A percentile compares a stretch with the other conserved stretches of the same genome.
Evolutionary conservation across 345 rosid species (phyloP).

Genomic region (Leavenworthia alabamica): DNA sequence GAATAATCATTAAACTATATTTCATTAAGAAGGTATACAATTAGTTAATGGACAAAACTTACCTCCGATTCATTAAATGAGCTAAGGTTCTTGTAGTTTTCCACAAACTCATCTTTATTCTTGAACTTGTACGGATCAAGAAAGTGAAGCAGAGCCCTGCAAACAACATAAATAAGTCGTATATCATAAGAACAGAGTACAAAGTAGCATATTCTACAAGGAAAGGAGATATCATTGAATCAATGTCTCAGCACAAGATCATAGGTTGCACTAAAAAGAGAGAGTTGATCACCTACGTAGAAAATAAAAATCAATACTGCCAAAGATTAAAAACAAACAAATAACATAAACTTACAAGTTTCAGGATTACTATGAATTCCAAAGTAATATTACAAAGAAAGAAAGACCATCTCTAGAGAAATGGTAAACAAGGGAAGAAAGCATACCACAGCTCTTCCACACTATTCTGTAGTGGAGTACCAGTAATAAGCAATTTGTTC

Average conservation of each 20-base stretch:
- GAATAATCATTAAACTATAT: not conserved
- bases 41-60: conserved; percentile 3
- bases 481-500: conserved; percentile 95
- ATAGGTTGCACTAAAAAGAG: conserved; percentile 4
- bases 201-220: conserved; percentile 5
- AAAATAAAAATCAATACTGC: not conserved
- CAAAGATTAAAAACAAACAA: not conserved
- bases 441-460: conserved; percentile 97
- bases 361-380: not conserved
- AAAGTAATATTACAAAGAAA: not conserved
- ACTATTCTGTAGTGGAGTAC: conserved; percentile 97
- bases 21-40: not conserved
- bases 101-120: conserved; percentile 90
- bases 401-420: not conserved
- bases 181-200: not conserved
- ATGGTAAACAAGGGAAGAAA: conserved; percentile 13
- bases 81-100: conserved; percentile 96
- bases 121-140: conserved; percentile 87
- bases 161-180: not conserved
- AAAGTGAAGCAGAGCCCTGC: conserved; percentile 97
- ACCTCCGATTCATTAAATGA: conserved; percentile 96
- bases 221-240: not conserved
- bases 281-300: not conserved
- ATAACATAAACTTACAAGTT: not conserved
- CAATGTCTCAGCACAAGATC: conserved; percentile 9